Evolutionary conservation across 768 basidiomycete genomes (phyloP).

Genomic region (Astraeus odoratus): DNA sequence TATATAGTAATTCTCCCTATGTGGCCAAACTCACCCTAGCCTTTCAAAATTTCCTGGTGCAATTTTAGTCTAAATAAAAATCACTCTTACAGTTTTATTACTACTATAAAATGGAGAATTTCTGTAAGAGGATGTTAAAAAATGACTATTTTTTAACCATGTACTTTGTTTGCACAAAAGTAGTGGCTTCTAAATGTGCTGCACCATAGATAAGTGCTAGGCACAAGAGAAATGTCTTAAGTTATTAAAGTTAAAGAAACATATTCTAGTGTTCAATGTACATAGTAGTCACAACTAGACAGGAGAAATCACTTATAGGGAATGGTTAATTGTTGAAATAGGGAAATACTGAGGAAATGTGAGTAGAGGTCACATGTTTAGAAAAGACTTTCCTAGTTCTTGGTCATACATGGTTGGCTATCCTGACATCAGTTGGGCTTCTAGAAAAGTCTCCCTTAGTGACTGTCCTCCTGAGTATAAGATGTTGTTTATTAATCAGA

Average conservation of each 20-base stretch:
- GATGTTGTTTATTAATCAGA: background rate
- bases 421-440: conserved; percentile 16
- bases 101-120: conserved; percentile 7
- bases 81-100: conserved; percentile 9
- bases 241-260: background rate
- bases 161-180: conserved; percentile 6
- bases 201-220: conserved; percentile 6
- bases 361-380: background rate
- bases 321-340: background rate
- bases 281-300: background rate
- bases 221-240: background rate
- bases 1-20: background rate
- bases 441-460: conserved; percentile 5
- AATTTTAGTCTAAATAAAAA: conserved; percentile 9
- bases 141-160: background rate
- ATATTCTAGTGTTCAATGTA: background rate
- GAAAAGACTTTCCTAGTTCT: conserved; percentile 3
- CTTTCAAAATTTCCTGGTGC: conserved; percentile 4
- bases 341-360: background rate
- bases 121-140: conserved; percentile 2
- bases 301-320: background rate
- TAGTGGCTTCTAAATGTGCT: conserved; percentile 7
- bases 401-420: conserved; percentile 17
- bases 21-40: background rate
- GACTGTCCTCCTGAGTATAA: background rate